These are phyloP conservation scores for Lactifluus volemus DNA, from an alignment of 768 basidiomycete species.

Conservation along the genomic window DNA sequence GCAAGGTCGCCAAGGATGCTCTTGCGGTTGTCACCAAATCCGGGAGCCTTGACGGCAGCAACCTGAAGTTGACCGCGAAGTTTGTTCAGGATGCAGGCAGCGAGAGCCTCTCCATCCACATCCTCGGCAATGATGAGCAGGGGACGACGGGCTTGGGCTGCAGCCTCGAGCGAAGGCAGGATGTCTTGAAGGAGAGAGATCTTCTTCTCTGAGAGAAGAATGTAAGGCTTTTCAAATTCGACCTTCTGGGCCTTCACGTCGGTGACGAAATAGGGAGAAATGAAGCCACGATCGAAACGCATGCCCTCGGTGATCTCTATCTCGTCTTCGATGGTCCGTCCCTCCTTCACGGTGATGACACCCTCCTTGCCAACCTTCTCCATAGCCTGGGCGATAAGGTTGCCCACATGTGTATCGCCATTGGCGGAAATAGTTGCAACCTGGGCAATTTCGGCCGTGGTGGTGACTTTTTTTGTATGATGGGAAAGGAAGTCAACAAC, in stretches of 20 bases:
- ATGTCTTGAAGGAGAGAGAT: constrained; percentile 93
- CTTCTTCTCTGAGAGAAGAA: constrained; percentile 96
- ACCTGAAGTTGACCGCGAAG: constrained; percentile 96
- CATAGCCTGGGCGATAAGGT: constrained; percentile 97
- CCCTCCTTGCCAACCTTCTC: constrained; percentile 99
- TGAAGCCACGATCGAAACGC: constrained; percentile 98
- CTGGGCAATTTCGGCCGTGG: constrained; percentile 95
- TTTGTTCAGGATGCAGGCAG: constrained; percentile 98
- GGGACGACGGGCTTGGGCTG: constrained; percentile 77
- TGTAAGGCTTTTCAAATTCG: constrained; percentile 94
- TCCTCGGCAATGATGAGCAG: constrained; percentile 97
- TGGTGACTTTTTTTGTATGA: constrained; percentile 91
- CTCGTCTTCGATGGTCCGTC: constrained; percentile 95
- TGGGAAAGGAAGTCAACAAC: constrained; percentile 85
- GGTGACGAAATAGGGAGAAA: constrained; percentile 97
- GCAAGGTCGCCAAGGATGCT: constrained; percentile 94
- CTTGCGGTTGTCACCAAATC: constrained; percentile 99
- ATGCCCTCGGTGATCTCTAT: constrained; percentile 99
- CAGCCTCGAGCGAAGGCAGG: constrained; percentile 80
- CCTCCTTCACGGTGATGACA: constrained; percentile 99
- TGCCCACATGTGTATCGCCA: constrained; percentile 82
- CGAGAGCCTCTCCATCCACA: constrained; percentile 94
- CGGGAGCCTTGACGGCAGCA: constrained; percentile 91
- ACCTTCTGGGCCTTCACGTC: constrained; percentile 94
- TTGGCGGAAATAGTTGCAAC: constrained; percentile 76